Base-by-base conservation (phyloP, 225 moss, liverwort and hornwort genomes). In the Rhytidiadelphus loreus region DNA sequence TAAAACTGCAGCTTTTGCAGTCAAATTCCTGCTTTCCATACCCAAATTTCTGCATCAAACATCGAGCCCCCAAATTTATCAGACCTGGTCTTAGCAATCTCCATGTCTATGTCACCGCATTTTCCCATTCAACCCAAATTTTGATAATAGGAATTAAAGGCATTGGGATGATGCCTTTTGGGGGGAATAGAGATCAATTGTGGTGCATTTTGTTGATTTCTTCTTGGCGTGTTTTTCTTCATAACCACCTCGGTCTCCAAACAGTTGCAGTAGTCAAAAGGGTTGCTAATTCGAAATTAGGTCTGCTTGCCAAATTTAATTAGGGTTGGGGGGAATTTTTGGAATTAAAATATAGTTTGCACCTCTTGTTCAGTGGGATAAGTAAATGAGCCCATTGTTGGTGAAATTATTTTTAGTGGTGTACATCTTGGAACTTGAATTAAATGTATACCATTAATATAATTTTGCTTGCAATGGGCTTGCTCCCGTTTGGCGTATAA, bases 31-130 rank as follows among this genome's bases (percentile, higher is more conserved):
- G 44, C 41, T 66, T 44, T 68, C 33, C 26, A 2, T 19, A 80
- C 57, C 56, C 33, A 68, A 57, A 57, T 37, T 56, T 87, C 68
- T 2, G 11, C 68, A 44, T 79, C 18, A 25, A 65, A 44, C 26
- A 43, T 19, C 30, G 56, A 69, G 55, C 46, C 69, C 30, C 2
- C 76, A 37, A 7, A 41, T 28, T 62, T 37, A 6, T 24, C 23
- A 56, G 80, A 80, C 37, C 37, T 37, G 66, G 86, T 57, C 79
- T 16, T 15, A 3, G 9, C 15, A 37, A 24, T 53, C 15, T 53
- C 37, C 6, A 6, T 1, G 77, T 53, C 24, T 9, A 9, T 2
- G 77, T 37, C 77, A n/a, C n/a, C 1, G 3, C 1, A 1, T n/a
- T 77, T 24, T n/a, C 55, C n/a, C 14, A n/a, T n/a, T 26, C 25